These are phyloP conservation scores for Rhododendron molle DNA, from an alignment of 148 eudicot genomes.

Conservation along the genomic window DNA sequence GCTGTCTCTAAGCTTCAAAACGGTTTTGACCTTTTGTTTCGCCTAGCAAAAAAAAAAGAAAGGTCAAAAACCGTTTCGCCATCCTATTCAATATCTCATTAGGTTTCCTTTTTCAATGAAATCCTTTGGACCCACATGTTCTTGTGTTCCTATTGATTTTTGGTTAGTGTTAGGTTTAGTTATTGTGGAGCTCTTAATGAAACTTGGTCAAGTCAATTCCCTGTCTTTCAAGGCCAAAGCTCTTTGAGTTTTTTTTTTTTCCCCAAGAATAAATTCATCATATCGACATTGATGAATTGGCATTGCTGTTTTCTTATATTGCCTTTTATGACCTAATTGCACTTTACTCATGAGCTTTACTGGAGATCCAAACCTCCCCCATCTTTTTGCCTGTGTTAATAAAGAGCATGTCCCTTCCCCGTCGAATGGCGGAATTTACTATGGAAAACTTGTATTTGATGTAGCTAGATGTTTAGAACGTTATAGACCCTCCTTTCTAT, in stretches of 20 bases:
- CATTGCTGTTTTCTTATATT: not conserved
- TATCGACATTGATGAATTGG: not conserved
- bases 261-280: not conserved
- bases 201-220: not conserved
- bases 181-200: not conserved
- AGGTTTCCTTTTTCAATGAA: not conserved
- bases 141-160: not conserved
- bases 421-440: not conserved
- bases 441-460: not conserved
- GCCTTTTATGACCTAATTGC: not conserved
- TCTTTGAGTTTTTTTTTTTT: too few species aligned
- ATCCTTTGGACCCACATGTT: not conserved
- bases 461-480: not conserved
- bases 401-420: not conserved
- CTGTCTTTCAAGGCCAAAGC: not conserved
- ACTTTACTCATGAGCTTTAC: not conserved
- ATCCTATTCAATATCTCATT: not conserved
- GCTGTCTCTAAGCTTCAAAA: not conserved
- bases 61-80: not conserved
- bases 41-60: too few species aligned
- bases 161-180: not conserved
- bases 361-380: not conserved
- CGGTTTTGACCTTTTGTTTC: not conserved
- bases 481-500: not conserved
- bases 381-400: not conserved